phyloP scores from a whole-genome alignment of 169 alveolate genomes.

The Toxoplasma gondii region DNA sequence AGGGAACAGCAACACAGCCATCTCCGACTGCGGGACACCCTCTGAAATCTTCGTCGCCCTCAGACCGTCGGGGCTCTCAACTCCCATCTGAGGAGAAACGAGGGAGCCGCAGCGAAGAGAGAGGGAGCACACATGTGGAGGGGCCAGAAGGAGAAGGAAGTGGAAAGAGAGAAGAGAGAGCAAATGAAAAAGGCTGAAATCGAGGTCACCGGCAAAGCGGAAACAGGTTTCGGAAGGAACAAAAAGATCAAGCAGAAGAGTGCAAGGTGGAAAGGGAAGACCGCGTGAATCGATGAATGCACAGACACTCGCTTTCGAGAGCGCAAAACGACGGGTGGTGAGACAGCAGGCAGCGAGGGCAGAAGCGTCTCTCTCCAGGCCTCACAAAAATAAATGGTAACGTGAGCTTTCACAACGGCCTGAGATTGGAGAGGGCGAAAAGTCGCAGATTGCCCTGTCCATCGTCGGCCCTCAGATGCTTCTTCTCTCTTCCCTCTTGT shows the following conservation, averaged over 20 bases:
- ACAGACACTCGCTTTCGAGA: too few relatives aligned
- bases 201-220: background rate
- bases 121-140: background rate
- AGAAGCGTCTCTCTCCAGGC: too few relatives aligned
- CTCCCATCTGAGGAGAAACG: background rate
- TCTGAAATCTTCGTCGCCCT: background rate
- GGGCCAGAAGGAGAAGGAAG: background rate
- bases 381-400: too few relatives aligned
- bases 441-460: too few relatives aligned
- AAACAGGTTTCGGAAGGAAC: background rate
- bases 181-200: background rate
- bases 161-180: background rate
- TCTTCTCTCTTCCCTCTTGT: background rate
- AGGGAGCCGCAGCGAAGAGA: background rate
- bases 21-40: background rate
- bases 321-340: too few relatives aligned
- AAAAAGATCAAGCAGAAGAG: too few relatives aligned
- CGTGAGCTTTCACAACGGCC: too few relatives aligned
- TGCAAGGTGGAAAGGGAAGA: too few relatives aligned
- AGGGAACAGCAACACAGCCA: conserved; percentile 1
- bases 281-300: too few relatives aligned
- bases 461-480: too few relatives aligned
- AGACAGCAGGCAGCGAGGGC: too few relatives aligned
- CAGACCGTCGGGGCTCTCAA: conserved; percentile 23
- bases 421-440: too few relatives aligned